A percentile compares a stretch with the other conserved stretches of the same genome.
phyloP scores from a whole-genome alignment of 192 early-diverging fungal genomes.

The Coemansia sp. region DNA sequence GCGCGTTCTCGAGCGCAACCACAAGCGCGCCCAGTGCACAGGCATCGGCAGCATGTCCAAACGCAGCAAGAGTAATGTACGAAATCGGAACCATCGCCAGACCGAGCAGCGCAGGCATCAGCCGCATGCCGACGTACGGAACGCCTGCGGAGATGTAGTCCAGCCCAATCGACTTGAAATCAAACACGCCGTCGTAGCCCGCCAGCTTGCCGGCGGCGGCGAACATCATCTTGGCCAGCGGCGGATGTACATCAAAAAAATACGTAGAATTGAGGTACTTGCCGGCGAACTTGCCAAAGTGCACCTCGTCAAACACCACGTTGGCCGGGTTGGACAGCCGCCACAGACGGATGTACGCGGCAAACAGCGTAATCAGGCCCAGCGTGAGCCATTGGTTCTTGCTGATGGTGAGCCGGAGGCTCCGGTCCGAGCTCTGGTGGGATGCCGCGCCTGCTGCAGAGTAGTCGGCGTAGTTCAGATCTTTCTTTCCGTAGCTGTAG shows the following conservation, averaged over 20 bases:
- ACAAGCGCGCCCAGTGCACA: constrained; percentile 75
- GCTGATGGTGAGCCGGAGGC: constrained; percentile 32
- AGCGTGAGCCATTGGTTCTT: constrained; percentile 51
- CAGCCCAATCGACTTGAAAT: constrained; percentile 91
- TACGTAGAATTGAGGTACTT: constrained; percentile 82
- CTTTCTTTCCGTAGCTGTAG: constrained; percentile 55
- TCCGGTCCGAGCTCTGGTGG: constrained; percentile 19
- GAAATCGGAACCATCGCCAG: constrained; percentile 78
- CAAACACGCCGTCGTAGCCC: constrained; percentile 89
- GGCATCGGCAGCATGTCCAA: constrained; percentile 74
- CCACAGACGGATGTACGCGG: constrained; percentile 53
- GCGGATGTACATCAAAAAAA: constrained; percentile 96
- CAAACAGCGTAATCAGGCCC: constrained; percentile 39
- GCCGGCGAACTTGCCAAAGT: constrained; percentile 96
- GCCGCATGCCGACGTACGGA: constrained; percentile 83
- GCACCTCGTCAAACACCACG: constrained; percentile 91
- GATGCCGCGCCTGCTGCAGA: constrained; percentile 4
- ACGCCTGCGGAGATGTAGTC: constrained; percentile 87
- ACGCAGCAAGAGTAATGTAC: constrained; percentile 78
- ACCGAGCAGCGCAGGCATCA: constrained; percentile 76
- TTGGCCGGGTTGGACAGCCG: constrained; percentile 40
- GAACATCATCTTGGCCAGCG: constrained; percentile 89
- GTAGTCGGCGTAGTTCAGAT: constrained; percentile 32
- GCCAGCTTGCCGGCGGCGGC: constrained; percentile 72
- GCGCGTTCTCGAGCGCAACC: constrained; percentile 84